These are phyloP conservation scores for Tuber umbilicatum DNA, from an alignment of 495 filamentous ascomycete species.

Conservation along the genomic window DNA sequence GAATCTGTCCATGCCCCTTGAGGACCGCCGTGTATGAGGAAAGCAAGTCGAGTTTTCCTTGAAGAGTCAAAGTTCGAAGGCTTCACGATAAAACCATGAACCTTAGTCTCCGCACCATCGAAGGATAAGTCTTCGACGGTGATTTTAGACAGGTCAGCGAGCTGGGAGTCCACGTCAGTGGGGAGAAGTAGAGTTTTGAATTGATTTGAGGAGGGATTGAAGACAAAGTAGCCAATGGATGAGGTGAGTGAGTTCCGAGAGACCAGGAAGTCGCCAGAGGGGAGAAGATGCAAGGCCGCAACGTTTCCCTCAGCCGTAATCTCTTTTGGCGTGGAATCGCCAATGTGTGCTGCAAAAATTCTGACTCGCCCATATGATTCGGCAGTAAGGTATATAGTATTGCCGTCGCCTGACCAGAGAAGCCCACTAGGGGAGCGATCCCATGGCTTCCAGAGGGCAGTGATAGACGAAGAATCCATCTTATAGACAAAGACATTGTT, in stretches of 20 bases:
- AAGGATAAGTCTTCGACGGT: constrained; percentile 70
- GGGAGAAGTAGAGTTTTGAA: constrained; percentile 50
- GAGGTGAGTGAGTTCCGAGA: constrained; percentile 57
- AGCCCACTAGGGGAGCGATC: constrained; percentile 60
- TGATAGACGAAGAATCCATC: constrained; percentile 27
- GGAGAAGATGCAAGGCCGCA: constrained; percentile 51
- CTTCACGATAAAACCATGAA: constrained; percentile 76
- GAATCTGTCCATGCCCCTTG: constrained; percentile 77
- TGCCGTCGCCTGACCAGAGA: constrained; percentile 60
- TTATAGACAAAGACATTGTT: constrained; percentile 57
- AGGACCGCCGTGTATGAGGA: constrained; percentile 82
- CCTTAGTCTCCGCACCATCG: constrained; percentile 53
- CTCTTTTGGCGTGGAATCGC: constrained; percentile 50
- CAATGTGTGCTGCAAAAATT: constrained; percentile 57
- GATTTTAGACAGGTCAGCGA: constrained; percentile 55
- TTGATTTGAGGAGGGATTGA: constrained; percentile 52
- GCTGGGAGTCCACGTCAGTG: constrained; percentile 41
- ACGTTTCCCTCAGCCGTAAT: constrained; percentile 60
- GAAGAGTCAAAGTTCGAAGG: constrained; percentile 67
- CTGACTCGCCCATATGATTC: constrained; percentile 60
- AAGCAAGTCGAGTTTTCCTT: constrained; percentile 73
- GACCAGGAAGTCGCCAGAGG: constrained; percentile 55
- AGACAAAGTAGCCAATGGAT: constrained; percentile 29
- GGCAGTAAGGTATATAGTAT: constrained; percentile 58
- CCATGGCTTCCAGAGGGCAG: constrained; percentile 57